phyloP scores from a whole-genome alignment of 2,329 filamentous ascomycete species.

The Dryadomyces quercivorus region DNA sequence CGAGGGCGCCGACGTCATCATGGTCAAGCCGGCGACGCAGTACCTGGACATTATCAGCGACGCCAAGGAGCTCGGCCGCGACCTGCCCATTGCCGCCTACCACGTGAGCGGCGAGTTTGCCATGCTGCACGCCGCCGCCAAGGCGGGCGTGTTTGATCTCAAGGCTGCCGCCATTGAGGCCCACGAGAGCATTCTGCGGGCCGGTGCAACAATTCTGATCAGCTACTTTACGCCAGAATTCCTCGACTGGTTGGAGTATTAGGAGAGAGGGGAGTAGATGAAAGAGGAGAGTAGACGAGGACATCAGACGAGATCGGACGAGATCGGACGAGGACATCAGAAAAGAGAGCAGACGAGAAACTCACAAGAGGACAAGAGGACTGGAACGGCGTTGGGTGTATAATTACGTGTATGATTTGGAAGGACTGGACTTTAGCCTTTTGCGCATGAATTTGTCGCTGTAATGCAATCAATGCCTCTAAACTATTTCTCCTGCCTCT shows the following conservation, averaged over 20 bases:
- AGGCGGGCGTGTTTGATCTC: constrained; percentile 91
- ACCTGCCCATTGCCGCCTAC: constrained; percentile 89
- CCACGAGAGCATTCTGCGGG: constrained; percentile 83
- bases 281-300: background rate
- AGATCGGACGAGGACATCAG: too few relatives aligned
- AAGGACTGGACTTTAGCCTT: too few relatives aligned
- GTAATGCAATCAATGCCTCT: background rate
- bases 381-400: too few relatives aligned
- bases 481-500: background rate
- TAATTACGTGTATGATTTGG: too few relatives aligned
- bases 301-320: background rate
- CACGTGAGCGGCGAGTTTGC: constrained; percentile 96
- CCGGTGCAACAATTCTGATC: constrained; percentile 84
- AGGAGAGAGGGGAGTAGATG: background rate
- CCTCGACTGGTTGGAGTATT: constrained; percentile 44
- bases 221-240: constrained; percentile 88
- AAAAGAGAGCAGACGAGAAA: too few relatives aligned
- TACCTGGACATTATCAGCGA: constrained; percentile 97
- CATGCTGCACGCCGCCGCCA: constrained; percentile 93
- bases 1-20: constrained; percentile 95
- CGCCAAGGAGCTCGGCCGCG: constrained; percentile 84
- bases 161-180: constrained; percentile 92
- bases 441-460: background rate
- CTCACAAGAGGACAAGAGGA: too few relatives aligned
- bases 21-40: constrained; percentile 95